These are phyloP conservation scores for Eremomyces bilateralis DNA, from an alignment of 495 filamentous ascomycete species.

Conservation along the genomic window DNA sequence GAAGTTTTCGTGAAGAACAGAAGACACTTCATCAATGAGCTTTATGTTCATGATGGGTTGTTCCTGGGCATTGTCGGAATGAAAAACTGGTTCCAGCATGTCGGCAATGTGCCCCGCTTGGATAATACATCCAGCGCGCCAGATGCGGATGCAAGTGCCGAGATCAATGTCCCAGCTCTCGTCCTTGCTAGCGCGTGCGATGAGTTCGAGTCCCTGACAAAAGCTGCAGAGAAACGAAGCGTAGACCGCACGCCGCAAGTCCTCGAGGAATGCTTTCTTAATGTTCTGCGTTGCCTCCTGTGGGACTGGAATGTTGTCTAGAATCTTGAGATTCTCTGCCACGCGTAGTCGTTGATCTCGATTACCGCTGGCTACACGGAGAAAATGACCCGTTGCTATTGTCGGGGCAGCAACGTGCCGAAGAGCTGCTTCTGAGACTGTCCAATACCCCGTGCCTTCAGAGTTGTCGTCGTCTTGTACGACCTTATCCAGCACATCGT, in stretches of 20 bases:
- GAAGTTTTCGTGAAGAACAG: neutral
- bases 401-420: constrained; percentile 46
- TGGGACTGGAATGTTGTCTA: constrained; percentile 12
- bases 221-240: constrained; percentile 39
- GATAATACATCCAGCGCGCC: constrained; percentile 57
- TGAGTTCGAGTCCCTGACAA: constrained; percentile 45
- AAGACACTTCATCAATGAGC: neutral
- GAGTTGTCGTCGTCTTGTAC: constrained; percentile 47
- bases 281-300: no score
- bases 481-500: constrained; percentile 50
- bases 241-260: constrained; percentile 38
- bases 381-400: constrained; percentile 37
- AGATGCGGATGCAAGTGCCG: constrained; percentile 38
- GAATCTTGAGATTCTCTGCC: neutral
- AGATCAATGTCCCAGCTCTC: constrained; percentile 44
- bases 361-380: constrained; percentile 44
- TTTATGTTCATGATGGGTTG: neutral
- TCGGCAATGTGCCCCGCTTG: constrained; percentile 43
- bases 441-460: constrained; percentile 51
- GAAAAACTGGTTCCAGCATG: constrained; percentile 23
- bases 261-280: constrained; percentile 30
- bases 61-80: neutral
- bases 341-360: constrained; percentile 4
- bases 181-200: constrained; percentile 35
- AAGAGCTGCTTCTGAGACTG: constrained; percentile 34